These are phyloP conservation scores for Paulinella micropora DNA, from an alignment of 78 protist genomes.

Conservation along the genomic window DNA sequence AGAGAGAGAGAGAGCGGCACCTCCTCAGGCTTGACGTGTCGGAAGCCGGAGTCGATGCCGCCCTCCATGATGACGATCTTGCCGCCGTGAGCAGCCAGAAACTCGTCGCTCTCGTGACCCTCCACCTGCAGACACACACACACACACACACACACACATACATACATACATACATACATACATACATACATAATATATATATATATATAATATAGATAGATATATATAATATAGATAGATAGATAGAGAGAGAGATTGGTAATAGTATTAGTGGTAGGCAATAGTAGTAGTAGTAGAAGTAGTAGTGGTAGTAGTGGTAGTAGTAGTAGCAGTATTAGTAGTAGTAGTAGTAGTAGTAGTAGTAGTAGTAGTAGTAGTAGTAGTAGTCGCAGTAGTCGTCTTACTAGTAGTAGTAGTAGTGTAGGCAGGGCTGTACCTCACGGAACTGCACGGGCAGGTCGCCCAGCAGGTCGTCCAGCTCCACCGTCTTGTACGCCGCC, in stretches of 20 bases:
- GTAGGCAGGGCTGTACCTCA: constrained; percentile 28
- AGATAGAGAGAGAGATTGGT: too few species aligned
- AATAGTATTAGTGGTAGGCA: too few species aligned
- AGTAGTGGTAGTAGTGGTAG: not conserved
- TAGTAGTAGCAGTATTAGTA: too few species aligned
- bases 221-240: too few species aligned
- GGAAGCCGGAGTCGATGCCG: constrained; percentile 21
- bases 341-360: too few species aligned
- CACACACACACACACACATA: too few species aligned
- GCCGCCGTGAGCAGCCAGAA: not conserved
- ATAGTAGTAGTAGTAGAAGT: not conserved
- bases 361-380: too few species aligned
- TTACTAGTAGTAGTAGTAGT: not conserved
- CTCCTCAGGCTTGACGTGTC: not conserved
- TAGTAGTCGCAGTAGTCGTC: too few species aligned
- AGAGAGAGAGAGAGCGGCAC: too few species aligned
- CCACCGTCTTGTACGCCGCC: constrained; percentile 68
- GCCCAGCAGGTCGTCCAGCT: constrained; percentile 54
- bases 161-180: too few species aligned
- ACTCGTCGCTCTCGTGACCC: constrained; percentile 18
- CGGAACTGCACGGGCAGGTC: constrained; percentile 37
- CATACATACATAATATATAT: too few species aligned
- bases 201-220: not conserved
- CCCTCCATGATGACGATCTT: not conserved
- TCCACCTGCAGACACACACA: too few species aligned